These are phyloP conservation scores for Lactifluus piperatus DNA, from an alignment of 768 basidiomycete species.

Conservation along the genomic window DNA sequence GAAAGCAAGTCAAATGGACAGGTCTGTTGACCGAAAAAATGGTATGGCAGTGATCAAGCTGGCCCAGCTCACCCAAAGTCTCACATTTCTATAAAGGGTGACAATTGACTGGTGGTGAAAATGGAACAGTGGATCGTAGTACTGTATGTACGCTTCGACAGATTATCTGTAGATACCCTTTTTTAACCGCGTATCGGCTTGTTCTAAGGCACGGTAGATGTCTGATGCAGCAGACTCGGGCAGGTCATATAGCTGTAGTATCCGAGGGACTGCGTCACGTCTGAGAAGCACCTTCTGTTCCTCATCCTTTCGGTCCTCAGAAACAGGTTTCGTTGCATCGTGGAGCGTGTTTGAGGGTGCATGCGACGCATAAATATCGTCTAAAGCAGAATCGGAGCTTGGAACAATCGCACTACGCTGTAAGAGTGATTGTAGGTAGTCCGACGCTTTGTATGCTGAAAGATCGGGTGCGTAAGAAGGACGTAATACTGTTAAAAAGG, in stretches of 20 bases:
- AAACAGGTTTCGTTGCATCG: conserved; percentile 2
- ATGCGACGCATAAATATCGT: conserved; percentile 42
- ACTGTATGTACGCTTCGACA: no score
- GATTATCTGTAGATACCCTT: conserved; percentile 11
- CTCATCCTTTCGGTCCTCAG: neutral
- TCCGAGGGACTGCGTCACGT: conserved; percentile 43
- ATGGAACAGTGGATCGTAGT: no score
- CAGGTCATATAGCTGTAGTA: conserved; percentile 40
- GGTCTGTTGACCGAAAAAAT: no score
- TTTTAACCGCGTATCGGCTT: conserved; percentile 33
- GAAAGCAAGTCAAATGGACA: no score
- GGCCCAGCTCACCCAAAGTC: no score
- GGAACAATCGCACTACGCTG: conserved; percentile 48
- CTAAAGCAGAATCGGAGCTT: conserved; percentile 43
- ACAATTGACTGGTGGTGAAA: no score
- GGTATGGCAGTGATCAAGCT: no score
- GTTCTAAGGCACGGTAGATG: conserved; percentile 57
- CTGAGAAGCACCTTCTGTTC: conserved; percentile 36
- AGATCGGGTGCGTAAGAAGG: conserved; percentile 3
- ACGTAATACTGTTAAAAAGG: neutral
- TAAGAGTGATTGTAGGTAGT: conserved; percentile 55
- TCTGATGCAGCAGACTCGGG: conserved; percentile 38
- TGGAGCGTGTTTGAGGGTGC: conserved; percentile 19
- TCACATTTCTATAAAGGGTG: no score
- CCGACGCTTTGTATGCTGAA: conserved; percentile 60